Base-by-base conservation (phyloP, 2,329 filamentous ascomycete genomes). In the Colletotrichum horii region DNA sequence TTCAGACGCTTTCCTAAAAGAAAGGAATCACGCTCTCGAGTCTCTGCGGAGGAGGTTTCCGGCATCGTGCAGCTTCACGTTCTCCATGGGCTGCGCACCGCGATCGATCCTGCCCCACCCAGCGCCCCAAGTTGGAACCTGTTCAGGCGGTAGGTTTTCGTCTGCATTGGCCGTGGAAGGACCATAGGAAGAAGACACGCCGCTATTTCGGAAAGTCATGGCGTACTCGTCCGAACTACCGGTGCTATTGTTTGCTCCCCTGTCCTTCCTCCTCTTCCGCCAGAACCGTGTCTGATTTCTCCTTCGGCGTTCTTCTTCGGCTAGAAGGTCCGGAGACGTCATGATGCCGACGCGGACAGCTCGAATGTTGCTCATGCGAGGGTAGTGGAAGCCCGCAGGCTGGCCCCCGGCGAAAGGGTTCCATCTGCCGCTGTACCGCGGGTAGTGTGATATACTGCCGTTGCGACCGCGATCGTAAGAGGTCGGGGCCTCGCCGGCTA, bases 401-500 rank as follows among this genome's bases (percentile, higher is more conserved):
- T 85, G 85, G 1, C 89, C 89, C n/a, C 88, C 88, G 5, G 77
- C 70, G 76, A 91, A 89, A 0, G 87, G 87, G 52, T 88, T 88
- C 87, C 85, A 88, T 67, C 82, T 82, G 7, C 79, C 81, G 48
- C 81, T 70, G 52, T 80, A 81, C 5, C 82, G 80, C 4, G 80
- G 80, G 24, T 81, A 83, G 14, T 84, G 80, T 62, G 80, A 81
- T 77, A 88, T 87, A 77, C 88, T 90, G 26, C 88, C 88, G 79
- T 89, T 89, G 62, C 87, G 87, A 34, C 88, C 88, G 6, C 87
- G 83, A 70, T 90, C 89, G 78, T 90, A 89, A 34, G 87, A 93
- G 24, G 92, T 92, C 3, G 91, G 89, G 4, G 90, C 87, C 82
- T 95, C 93, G 12, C 93, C 93, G 2, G 92, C 89, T 19, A 95